Base-by-base conservation (phyloP, 768 basidiomycete species). In the Hygrophorus pudorinus region DNA sequence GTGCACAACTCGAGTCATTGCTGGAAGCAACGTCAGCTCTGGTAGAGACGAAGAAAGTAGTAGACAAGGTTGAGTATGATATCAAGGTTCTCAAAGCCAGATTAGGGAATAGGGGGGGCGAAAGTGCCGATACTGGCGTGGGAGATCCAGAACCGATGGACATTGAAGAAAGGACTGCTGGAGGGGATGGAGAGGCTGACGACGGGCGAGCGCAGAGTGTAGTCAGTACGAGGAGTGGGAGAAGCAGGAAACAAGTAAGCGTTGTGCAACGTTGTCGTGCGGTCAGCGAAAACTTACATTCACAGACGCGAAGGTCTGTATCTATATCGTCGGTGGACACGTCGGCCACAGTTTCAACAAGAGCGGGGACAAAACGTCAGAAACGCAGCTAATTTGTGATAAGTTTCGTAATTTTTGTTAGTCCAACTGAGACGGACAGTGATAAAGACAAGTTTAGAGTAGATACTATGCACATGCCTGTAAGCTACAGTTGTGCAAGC, bases 1-100 rank as follows among this genome's bases (percentile, higher is more conserved):
- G 81, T 42, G 68, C 73, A 42, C 76, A 75, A 52, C 68, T 92
- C 14, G 91, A 96, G 49, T 66, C 70, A 11, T 62, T 98, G 12
- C 55, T 93, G 36, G 79, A 82, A 4, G 78, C 84, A 2, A 76
- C 87, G 1, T 73, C 72, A 3, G 69, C 75, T 10, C 63, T 97
- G 55, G 72, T 94, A n/a, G 89, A 97, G 55, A 82, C 79, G 51
- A 98, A 97, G 71, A 82, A 86, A 53, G 66, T 79, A 10, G 76
- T 88, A 32, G 94, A 98, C 59, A 78, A 82, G 57, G 74, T 83
- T 3, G 90, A 94, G 14, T 82, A 85, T 55, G 94, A 98, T 52
- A 80, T 91, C 28, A 65, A 79, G 46, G 74, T 87, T 2, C 54
- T 84, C 49, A 81, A 76, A 56, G 73, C 72, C 42, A 76, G 81